Conservation (phyloP, 2,329 filamentous ascomycete genomes). For the Monosporascus sp. region DNA sequence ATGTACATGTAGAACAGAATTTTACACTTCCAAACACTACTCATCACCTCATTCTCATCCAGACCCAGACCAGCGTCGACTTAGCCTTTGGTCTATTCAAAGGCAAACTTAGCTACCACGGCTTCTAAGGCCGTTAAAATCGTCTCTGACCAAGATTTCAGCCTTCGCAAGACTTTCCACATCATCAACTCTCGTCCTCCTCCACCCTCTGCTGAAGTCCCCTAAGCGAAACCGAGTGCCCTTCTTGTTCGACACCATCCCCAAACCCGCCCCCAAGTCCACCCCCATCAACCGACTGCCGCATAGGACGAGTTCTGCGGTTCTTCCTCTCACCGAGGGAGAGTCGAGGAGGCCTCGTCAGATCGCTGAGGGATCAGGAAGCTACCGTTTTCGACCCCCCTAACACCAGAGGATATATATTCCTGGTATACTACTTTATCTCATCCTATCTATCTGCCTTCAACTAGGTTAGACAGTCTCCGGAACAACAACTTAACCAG, state of each 20-base stretch:
- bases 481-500: slow-evolving; percentile 6
- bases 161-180: slow-evolving; percentile 57
- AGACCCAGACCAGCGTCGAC: slow-evolving; percentile 14
- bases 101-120: slow-evolving; percentile 55
- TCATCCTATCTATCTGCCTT: slow-evolving; percentile 12
- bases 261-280: slow-evolving; percentile 46
- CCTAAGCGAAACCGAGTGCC: slow-evolving; percentile 44
- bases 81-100: slow-evolving; percentile 64
- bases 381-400: slow-evolving; percentile 92
- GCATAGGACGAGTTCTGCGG: slow-evolving; percentile 97
- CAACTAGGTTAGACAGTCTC: slow-evolving; percentile 10
- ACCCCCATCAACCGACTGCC: slow-evolving; percentile 80
- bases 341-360: slow-evolving; percentile 99
- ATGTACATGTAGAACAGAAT: not conserved
- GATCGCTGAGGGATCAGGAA: slow-evolving; percentile 83
- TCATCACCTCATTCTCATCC: slow-evolving; percentile 4
- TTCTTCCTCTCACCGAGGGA: slow-evolving; percentile 99
- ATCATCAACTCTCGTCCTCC: slow-evolving; percentile 63
- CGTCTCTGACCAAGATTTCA: slow-evolving; percentile 66
- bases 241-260: slow-evolving; percentile 45
- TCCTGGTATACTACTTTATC: slow-evolving; percentile 15
- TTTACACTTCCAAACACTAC: not conserved
- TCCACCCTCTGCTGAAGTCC: slow-evolving; percentile 44
- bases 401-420: slow-evolving; percentile 54
- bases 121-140: slow-evolving; percentile 57